These are phyloP conservation scores for Eragrostis curvula DNA, from an alignment of 176 grass and related monocot genomes.

Conservation along the genomic window DNA sequence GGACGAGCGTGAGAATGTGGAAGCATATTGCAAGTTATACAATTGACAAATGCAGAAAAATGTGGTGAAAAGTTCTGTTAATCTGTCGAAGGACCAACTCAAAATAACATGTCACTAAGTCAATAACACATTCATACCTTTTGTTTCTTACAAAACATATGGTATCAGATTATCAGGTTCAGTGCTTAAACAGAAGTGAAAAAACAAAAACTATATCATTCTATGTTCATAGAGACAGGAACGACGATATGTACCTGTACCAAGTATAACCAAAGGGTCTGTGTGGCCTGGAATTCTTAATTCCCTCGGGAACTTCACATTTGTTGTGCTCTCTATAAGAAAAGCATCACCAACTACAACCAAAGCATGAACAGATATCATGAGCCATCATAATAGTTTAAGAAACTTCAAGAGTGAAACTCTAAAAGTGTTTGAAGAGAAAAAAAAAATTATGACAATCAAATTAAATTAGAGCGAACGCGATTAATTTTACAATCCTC, in stretches of 20 bases:
- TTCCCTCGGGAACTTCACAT: conserved; percentile 76
- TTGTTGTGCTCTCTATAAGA: conserved; percentile 59
- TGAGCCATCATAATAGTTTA: conserved; percentile 1
- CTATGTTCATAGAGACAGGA: not conserved
- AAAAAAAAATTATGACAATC: not conserved
- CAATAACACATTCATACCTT: not conserved
- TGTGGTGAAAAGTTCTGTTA: not conserved
- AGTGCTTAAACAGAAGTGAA: not conserved
- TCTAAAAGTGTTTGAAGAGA: not conserved
- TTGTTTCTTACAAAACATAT: not conserved
- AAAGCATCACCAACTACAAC: conserved; percentile 56
- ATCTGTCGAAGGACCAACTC: not conserved
- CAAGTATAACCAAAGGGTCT: conserved; percentile 61
- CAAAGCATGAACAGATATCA: not conserved
- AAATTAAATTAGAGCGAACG: not conserved
- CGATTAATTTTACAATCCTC: not conserved
- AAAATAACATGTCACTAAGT: not conserved
- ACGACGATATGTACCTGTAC: conserved; percentile 60
- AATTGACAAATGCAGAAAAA: not conserved
- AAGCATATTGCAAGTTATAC: not conserved
- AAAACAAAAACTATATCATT: not conserved
- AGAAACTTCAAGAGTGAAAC: not conserved
- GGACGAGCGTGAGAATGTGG: not conserved
- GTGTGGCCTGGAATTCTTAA: conserved; percentile 58
- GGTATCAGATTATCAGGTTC: not conserved